Conservation (phyloP, 306 rosid species). For the Arachis stenosperma region DNA sequence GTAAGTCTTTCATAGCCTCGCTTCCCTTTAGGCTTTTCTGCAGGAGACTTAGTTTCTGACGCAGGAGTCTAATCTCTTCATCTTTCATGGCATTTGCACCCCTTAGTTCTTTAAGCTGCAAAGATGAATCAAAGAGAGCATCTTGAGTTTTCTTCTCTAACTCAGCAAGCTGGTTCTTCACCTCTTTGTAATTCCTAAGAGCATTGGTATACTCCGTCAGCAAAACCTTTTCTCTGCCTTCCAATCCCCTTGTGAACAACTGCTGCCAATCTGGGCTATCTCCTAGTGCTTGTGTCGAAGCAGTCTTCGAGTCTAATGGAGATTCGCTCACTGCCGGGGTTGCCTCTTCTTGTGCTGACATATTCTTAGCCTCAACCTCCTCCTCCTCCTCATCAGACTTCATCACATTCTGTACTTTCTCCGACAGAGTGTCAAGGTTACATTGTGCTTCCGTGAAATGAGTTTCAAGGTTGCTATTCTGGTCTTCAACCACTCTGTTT, state of each 20-base stretch:
- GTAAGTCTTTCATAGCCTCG: conserved; percentile 39
- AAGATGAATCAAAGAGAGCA: conserved; percentile 53
- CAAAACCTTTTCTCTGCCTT: conserved; percentile 60
- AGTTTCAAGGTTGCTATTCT: conserved; percentile 59
- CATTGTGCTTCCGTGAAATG: conserved; percentile 69
- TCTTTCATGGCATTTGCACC: conserved; percentile 61
- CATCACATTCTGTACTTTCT: conserved; percentile 46
- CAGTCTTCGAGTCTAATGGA: conserved; percentile 15
- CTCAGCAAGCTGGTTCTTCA: conserved; percentile 59
- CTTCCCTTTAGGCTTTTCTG: conserved; percentile 50
- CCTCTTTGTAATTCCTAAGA: conserved; percentile 66
- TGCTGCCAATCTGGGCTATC: conserved; percentile 70
- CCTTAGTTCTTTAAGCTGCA: conserved; percentile 65
- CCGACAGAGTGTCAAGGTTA: conserved; percentile 65
- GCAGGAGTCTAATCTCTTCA: conserved; percentile 75
- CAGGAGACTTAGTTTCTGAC: conserved; percentile 63
- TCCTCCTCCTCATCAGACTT: conserved; percentile 48
- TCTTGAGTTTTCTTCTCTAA: conserved; percentile 53
- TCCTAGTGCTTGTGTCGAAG: conserved; percentile 22
- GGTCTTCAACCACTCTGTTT: conserved; percentile 49
- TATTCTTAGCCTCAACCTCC: conserved; percentile 36
- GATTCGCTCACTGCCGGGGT: conserved; percentile 19
- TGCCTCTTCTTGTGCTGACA: conserved; percentile 33
- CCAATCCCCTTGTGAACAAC: conserved; percentile 58
- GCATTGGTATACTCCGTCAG: conserved; percentile 62